Evolutionary conservation across 495 filamentous ascomycete species (phyloP), one percentile per base, ranked within the genome.

Genomic region (Aspergillus egyptiacus): DNA sequence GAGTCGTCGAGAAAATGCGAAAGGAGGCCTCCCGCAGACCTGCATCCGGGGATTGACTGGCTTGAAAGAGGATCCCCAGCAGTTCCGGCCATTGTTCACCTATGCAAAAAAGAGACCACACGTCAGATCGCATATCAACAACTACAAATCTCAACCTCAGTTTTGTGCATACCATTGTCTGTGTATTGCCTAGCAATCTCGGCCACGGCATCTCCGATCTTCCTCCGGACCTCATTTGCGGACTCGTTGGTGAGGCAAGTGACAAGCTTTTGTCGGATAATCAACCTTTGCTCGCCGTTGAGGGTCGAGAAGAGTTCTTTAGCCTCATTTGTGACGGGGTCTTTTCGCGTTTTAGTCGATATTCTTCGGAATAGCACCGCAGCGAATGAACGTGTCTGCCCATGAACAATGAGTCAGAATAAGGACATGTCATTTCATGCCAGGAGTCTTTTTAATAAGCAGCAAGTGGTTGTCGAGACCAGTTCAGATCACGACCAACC

Each of bases 331-430:
- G 76, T 78, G 19, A 76, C 75, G 28, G 81, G 78, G 48, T 80
- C 71, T 71, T 95, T 95, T 45, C 83, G 80, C 30, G 87, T 82
- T 66, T 91, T 94, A 48, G 85, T 87, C 11, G 94, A 80, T 65
- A 96, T 95, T 62, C 89, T 81, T 56, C 94, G 84, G 69, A 99
- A 96, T 48, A 99, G 83, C 22, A 99, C 91, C 32, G 93, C 87
- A 17, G 91, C 81, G 62, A 94, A 97, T 32, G 89, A 83, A 53
- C 93, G 86, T 23, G 80, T 81, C 90, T 96, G 55, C 8, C 25
- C 18, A 53, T 36, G 14, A 9, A 42, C 25, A 44, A 39, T 44
- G 14, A 33, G 48, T 55, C 22, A 40, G 43, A 30, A 50, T 50
- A 13, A 38, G 46, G 45, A 50, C 24, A 34, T 30, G 11, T 19